Base-by-base conservation (phyloP, 805 yeast species). In the Starmera quercuum region DNA sequence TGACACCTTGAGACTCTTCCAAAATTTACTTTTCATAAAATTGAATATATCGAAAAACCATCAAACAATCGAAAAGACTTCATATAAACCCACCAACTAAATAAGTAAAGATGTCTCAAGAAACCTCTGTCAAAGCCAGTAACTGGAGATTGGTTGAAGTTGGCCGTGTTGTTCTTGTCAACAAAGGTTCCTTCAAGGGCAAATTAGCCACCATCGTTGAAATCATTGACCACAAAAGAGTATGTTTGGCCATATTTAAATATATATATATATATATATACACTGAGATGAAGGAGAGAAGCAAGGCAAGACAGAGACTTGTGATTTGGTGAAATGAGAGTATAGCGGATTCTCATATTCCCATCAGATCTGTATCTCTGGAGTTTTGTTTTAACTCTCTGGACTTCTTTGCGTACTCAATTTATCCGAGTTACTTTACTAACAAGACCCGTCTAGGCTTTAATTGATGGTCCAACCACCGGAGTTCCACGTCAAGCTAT, bases 61-160 rank as follows among this genome's bases (percentile, higher is more conserved):
- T n/a, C n/a, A n/a, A n/a, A n/a, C n/a, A n/a, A n/a, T n/a, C n/a
- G n/a, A n/a, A n/a, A n/a, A n/a, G n/a, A 31, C 6, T 10, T 17
- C 20, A 14, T 11, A n/a, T 11, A 18, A 5, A 7, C 4, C 5
- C 6, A 27, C 21, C 20, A n/a, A 34, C 28, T 29, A 38, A 30
- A 36, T 34, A 35, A 46, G 29, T 38, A 54, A 60, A 57, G 60
- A 75, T 78, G 84, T 76, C 84, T 57, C 59, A 75, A 51, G 71
- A 70, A 60, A 65, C 86, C 64, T 69, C 83, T 66, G 92, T 92
- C 69, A 83, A 85, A 76, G 84, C 95, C 67, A 75, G 95, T 68
- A 84, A 84, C 90, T 92, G 97, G 97, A 86, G 96, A 84, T 79
- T 78, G 64, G 98, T 92, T 68, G 96, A 90, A 79, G 84, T 88